Evolutionary conservation across 768 basidiomycete genomes (phyloP).

Genomic region (Hygrocybe coccinea): DNA sequence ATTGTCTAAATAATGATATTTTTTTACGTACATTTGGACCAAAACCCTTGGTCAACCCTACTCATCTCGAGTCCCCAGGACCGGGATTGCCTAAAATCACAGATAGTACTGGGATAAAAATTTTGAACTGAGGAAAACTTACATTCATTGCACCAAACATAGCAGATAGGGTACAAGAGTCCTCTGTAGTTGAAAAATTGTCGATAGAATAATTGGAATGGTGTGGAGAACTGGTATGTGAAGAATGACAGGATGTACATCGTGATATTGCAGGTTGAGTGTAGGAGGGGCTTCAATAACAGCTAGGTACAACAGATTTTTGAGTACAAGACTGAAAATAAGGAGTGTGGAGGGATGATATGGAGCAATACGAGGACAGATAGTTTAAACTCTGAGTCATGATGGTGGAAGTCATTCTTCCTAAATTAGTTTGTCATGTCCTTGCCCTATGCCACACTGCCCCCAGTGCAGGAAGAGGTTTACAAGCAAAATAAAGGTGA

Average conservation of each 20-base stretch:
- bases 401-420: neutral
- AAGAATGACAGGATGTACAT: neutral
- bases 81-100: neutral
- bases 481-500: neutral
- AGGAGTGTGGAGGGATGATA: too few relatives aligned
- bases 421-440: neutral
- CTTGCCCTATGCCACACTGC: neutral
- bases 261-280: neutral
- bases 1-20: too few relatives aligned
- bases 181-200: neutral
- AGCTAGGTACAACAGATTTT: too few relatives aligned
- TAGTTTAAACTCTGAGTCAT: neutral
- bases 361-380: too few relatives aligned
- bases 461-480: neutral
- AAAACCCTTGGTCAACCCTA: too few relatives aligned
- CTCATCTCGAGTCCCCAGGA: neutral
- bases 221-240: neutral
- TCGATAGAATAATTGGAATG: neutral
- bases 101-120: neutral
- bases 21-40: too few relatives aligned
- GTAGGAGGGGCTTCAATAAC: too few relatives aligned
- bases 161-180: neutral
- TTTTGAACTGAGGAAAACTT: neutral
- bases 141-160: neutral
- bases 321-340: too few relatives aligned